Conservation (phyloP, 495 filamentous ascomycete genomes). For the Hypoxylon fuscum region DNA sequence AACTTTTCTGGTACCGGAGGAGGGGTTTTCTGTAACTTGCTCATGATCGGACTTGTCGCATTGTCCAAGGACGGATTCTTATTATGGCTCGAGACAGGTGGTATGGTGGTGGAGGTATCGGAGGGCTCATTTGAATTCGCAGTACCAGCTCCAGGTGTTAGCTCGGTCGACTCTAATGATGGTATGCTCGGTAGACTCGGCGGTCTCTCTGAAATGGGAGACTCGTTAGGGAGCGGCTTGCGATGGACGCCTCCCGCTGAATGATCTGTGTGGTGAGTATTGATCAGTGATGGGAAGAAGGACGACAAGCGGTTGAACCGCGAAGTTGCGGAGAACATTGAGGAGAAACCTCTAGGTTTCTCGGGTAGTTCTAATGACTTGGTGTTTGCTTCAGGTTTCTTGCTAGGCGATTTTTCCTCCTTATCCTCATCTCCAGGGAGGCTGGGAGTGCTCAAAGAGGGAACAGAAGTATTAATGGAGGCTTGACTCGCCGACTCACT, state of each 20-base stretch:
- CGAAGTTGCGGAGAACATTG: conserved; percentile 34
- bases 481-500: conserved; percentile 36
- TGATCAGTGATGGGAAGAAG: conserved; percentile 45
- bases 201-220: conserved; percentile 24
- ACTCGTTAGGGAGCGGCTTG: conserved; percentile 37
- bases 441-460: conserved; percentile 5
- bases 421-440: conserved; percentile 3
- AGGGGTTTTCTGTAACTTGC: conserved; percentile 34
- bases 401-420: conserved; percentile 4
- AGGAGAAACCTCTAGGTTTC: conserved; percentile 16
- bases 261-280: conserved; percentile 33
- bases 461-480: conserved; percentile 33
- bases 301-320: conserved; percentile 42
- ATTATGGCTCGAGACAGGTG: conserved; percentile 8
- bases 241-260: conserved; percentile 27
- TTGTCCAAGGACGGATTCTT: conserved; percentile 22
- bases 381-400: conserved; percentile 13
- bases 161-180: conserved; percentile 2
- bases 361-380: conserved; percentile 1
- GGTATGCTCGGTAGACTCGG: conserved; percentile 35
- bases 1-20: too few species aligned
- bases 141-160: not conserved
- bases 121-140: conserved; percentile 8
- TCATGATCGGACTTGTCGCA: conserved; percentile 1
- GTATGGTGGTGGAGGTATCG: conserved; percentile 11